Evolutionary conservation across 1,139 yeast genomes (phyloP), one percentile per base, ranked within the genome.

Genomic region (Yamadazyma trypodendri): DNA sequence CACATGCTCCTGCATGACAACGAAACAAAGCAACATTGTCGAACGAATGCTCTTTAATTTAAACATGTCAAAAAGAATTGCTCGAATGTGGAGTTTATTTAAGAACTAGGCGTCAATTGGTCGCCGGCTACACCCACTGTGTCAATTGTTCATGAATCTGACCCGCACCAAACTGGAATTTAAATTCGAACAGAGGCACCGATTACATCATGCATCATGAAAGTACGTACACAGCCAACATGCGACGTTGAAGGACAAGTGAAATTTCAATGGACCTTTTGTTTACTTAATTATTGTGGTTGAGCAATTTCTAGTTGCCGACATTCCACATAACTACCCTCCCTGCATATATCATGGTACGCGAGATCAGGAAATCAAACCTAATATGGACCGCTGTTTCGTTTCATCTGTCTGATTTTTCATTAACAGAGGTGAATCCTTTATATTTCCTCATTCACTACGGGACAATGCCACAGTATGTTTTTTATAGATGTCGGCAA

Each of bases 291-390:
- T n/a, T 6, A 11, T 7, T 12, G 28, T 7, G n/a, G 15, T 12
- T 8, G 12, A 24, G 5, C 12, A 24, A 12, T n/a, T 10, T 12
- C n/a, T 6, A 12, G 12, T 15, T 15, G 20, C 29, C 29, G 15
- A 27, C 29, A 27, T 27, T 27, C 29, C 29, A 27, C 20, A 9
- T 27, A 27, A 16, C 29, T 27, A 27, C 29, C 29, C 29, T 14
- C 9, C 17, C 29, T 27, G 29, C 29, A 27, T 14, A 12, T 10
- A 16, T 15, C 18, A 16, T 14, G 20, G 29, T 9, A n/a, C 6
- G n/a, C 7, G 12, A 16, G 29, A 27, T 3, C 29, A 27, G 29
- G 29, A 27, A 27, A 27, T 27, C 29, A 27, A 27, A 27, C 29
- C 29, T 12, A n/a, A 16, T 16, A 4, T 7, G 29, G 29, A 27